Base-by-base conservation (phyloP, 2,329 filamentous ascomycete species). In the Torrubiella hemipterigena region DNA sequence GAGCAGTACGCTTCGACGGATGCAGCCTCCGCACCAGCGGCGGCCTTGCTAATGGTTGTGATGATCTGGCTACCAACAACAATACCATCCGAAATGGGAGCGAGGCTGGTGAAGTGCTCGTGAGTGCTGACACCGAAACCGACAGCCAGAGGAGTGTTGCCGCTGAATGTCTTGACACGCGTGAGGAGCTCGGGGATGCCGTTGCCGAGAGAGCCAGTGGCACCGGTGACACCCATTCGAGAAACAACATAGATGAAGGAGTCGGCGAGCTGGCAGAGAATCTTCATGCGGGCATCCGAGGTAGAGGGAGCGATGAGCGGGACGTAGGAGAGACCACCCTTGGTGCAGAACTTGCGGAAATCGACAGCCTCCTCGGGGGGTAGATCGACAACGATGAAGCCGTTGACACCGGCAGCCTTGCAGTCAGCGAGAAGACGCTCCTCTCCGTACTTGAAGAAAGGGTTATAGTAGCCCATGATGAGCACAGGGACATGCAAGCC, bases 381-480 rank as follows among this genome's bases (percentile, higher is more conserved):
- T 48, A 98, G 60, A 53, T 98, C 89, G 34, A 94, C 89, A 51
- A 96, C 79, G 48, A 98, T 95, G 61, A 96, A 96, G 36, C 91
- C 89, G 59, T 94, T 95, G 52, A 93, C 76, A 17, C 87, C 85
- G 3, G 84, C 81, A 33, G 75, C 73, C 52, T 80, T 79, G 55
- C 85, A 84, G 56, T 96, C 87, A 45, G 75, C 69, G 33, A 98
- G 65, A 56, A 96, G 76, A 38, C 70, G 73, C 61, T 94, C 86
- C 61, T 98, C 91, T 32, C 91, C 91, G 53, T 96, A 98, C 48
- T 81, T 84, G 38, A 96, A 66, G 38, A 96, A 68, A 2, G 91
- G 91, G 64, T 98, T 98, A 63, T 94, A 98, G 71, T 98, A 98
- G 48, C 91, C 91, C 91, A 98, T 98, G 42, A 98, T 72, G 50